Evolutionary conservation across 106 monocot species (phyloP), one percentile per base, ranked within the genome.

Genomic region (Amphibolis antarctica): DNA sequence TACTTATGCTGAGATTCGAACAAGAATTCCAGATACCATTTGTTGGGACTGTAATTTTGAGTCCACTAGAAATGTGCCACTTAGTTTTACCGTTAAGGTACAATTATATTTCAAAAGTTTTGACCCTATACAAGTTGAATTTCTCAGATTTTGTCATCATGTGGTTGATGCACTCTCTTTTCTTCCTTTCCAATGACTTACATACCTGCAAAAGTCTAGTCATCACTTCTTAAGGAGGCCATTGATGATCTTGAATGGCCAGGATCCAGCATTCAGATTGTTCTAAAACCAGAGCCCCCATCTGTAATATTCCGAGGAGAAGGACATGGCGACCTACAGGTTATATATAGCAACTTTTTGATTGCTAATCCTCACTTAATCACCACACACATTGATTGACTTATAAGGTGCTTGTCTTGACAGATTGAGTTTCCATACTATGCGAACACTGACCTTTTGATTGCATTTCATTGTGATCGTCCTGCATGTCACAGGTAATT

Each of bases 201-300:
- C 25, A 28, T 26, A 57, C n/a, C n/a, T n/a, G n/a, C 57, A 27
- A 36, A 36, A 36, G 28, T 60, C 14, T 53, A 98, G 98, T 91
- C 98, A 53, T 68, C 82, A 46, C 72, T 88, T 36, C 77, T 98
- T 42, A 98, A 91, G 74, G 98, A 98, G 77, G 80, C 87, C 54
- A 83, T 98, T 20, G 98, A 98, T 69, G 98, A 98, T 79, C 84
- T 98, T 36, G 98, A 98, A 55, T 98, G 98, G 98, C 90, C 98
- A 44, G 85, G 87, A 51, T 84, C 87, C 13, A 81, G 82, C 66
- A 82, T 98, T 63, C 86, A 87, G 75, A 87, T 98, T 66, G 69
- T 74, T 30, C 67, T 98, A 49, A 76, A 85, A 45, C 82, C 84
- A 11, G 82, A 98, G 23, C 91, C 98, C 30, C 87, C 87, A 43